Evolutionary conservation across 2,329 filamentous ascomycete species (phyloP), one percentile per base, ranked within the genome.

Genomic region (Aspergillus quadrilineatus): DNA sequence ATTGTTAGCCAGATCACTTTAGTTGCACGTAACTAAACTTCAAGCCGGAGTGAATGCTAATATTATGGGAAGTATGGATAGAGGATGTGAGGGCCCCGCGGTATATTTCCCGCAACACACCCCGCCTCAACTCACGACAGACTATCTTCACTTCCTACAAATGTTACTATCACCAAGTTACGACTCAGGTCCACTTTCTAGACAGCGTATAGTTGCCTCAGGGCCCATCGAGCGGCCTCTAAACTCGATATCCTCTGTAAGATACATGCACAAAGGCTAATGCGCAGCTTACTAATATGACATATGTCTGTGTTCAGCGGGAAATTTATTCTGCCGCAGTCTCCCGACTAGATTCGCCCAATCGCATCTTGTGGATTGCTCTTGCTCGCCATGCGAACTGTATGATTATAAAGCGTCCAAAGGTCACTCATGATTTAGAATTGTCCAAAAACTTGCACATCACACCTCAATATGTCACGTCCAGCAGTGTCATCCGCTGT

Each of bases 391-490:
- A 59, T 53, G 58, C 22, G 55, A 60, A 63, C 62, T 57, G 57
- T 58, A 67, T 64, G 62, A 68, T 63, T 60, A 62, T 56, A 50
- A 53, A 57, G 45, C 55, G 37, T 53, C 39, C 51, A 49, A 58
- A 43, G 39, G 43, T 49, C 14, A 39, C 39, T 36, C 47, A 29
- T 10, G 6, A 17, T 9, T 32, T n/a, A 10, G 42, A 15, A 36
- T 14, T 26, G 15, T 17, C n/a, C 36, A 50, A 42, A 30, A 12
- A 29, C 22, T 29, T 17, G 50, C 50, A 6, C 10, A 28, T 17
- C 30, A 39, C 22, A 42, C 34, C 12, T 28, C 49, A 63, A 6
- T 5, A 75, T 75, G 73, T 67, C 69, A 52, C 67, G 66, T 47
- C 61, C 63, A 41, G 45, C 67, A 2, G 39, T 72, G 30, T 63